A percentile compares a stretch with the other conserved stretches of the same genome.
These are phyloP conservation scores for Scalesia atractyloides DNA, from an alignment of 129 eudicot species.

Conservation along the genomic window DNA sequence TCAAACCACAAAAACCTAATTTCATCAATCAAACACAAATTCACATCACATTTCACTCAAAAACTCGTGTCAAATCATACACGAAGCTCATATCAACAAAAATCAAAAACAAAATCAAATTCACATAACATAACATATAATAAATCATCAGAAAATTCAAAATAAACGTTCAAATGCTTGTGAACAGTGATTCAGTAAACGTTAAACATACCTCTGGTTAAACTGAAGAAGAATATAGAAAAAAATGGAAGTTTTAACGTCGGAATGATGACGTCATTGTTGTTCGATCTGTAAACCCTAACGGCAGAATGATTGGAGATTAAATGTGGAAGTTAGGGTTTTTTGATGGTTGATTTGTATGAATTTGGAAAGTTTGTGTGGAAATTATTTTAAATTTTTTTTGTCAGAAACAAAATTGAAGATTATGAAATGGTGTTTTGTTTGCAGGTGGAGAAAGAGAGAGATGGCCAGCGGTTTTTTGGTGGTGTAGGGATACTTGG, in stretches of 20 bases:
- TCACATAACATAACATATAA: neutral
- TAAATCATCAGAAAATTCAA: neutral
- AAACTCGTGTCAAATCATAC: conserved; percentile 9
- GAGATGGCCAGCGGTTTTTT: conserved; percentile 42
- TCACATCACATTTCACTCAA: conserved; percentile 15
- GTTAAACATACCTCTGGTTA: conserved; percentile 23
- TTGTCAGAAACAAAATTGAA: neutral
- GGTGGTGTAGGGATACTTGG: conserved; percentile 44
- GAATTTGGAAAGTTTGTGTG: conserved; percentile 18
- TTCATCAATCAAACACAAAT: neutral
- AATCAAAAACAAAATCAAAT: conserved; percentile 1
- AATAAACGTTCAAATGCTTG: conserved; percentile 1
- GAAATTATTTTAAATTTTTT: conserved; percentile 13
- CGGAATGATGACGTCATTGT: conserved; percentile 12
- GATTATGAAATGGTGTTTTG: neutral
- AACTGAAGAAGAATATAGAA: conserved; percentile 25
- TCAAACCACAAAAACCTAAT: conserved; percentile 22
- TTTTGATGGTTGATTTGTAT: conserved; percentile 28
- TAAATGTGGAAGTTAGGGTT: conserved; percentile 38
- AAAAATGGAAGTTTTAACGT: conserved; percentile 1
- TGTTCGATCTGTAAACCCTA: conserved; percentile 33
- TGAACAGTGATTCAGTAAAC: neutral
- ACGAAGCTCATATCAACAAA: neutral
- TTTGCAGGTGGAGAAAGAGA: conserved; percentile 12
- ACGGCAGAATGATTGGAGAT: neutral